Evolutionary conservation across 495 filamentous ascomycete genomes (phyloP).

Genomic region (Tuber magnatum): DNA sequence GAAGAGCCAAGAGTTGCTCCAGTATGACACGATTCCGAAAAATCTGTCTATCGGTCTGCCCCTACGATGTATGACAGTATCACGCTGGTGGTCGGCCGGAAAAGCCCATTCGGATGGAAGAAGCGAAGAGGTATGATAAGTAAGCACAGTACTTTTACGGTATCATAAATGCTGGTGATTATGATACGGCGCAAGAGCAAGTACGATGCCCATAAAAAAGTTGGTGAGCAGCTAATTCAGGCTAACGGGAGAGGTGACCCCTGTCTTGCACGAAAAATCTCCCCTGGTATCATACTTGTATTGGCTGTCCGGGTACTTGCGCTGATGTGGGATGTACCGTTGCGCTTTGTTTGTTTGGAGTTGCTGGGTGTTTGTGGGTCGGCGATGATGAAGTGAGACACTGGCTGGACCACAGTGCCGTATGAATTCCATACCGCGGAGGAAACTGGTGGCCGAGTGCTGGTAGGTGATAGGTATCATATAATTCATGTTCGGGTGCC

Average conservation of each 20-base stretch:
- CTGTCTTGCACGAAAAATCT: neutral
- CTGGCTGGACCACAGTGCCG: neutral
- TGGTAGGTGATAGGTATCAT: neutral
- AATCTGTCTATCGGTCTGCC: neutral
- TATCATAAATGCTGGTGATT: neutral
- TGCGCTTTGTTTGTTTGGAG: neutral
- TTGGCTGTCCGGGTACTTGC: neutral
- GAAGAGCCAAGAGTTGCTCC: neutral
- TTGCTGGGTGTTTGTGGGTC: neutral
- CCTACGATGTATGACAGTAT: neutral
- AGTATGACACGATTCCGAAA: neutral
- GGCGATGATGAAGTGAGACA: neutral
- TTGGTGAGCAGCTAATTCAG: neutral
- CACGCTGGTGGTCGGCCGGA: neutral
- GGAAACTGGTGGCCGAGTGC: neutral
- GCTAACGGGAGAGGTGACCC: neutral
- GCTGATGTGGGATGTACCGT: neutral
- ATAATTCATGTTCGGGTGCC: neutral
- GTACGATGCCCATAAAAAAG: neutral
- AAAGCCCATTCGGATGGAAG: neutral
- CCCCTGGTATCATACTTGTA: neutral
- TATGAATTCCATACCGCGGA: neutral
- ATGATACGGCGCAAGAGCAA: neutral
- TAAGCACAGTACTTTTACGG: neutral
- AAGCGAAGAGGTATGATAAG: neutral